Evolutionary conservation across 177 flowering plant genomes (phyloP).

Genomic region (Tripterygium wilfordii): DNA sequence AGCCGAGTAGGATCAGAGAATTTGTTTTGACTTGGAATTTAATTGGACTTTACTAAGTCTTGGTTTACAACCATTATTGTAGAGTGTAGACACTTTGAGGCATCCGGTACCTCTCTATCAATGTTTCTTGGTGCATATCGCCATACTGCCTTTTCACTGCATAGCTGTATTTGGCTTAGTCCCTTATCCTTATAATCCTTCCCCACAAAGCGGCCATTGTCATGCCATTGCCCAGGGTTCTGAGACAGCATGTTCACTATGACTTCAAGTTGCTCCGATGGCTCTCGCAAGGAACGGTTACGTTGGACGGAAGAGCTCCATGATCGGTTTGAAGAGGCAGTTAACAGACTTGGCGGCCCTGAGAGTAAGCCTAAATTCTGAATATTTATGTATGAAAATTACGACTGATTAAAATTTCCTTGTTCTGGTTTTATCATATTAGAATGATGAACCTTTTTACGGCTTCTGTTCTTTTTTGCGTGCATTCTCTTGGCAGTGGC

Average conservation of each 20-base stretch:
- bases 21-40: too few species aligned
- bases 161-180: not conserved
- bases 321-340: slow-evolving; percentile 59
- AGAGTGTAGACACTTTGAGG: slow-evolving; percentile 29
- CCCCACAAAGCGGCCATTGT: not conserved
- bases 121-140: slow-evolving; percentile 28
- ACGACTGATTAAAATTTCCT: too few species aligned
- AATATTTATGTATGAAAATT: too few species aligned
- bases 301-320: slow-evolving; percentile 75
- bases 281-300: slow-evolving; percentile 45
- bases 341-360: slow-evolving; percentile 69
- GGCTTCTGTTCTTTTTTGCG: too few species aligned
- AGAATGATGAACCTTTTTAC: too few species aligned
- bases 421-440: too few species aligned
- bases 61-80: slow-evolving; percentile 18
- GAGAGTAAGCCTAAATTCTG: slow-evolving; percentile 50
- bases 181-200: slow-evolving; percentile 1
- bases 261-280: slow-evolving; percentile 27
- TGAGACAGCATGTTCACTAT: slow-evolving; percentile 18
- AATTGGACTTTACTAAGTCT: too few species aligned
- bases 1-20: too few species aligned
- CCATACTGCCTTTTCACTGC: too few species aligned
- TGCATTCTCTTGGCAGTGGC: slow-evolving; percentile 62
- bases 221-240: too few species aligned
- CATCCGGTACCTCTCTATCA: slow-evolving; percentile 33